Conservation (phyloP, 2,329 filamentous ascomycete genomes). For the Beauveria pseudobassiana region DNA sequence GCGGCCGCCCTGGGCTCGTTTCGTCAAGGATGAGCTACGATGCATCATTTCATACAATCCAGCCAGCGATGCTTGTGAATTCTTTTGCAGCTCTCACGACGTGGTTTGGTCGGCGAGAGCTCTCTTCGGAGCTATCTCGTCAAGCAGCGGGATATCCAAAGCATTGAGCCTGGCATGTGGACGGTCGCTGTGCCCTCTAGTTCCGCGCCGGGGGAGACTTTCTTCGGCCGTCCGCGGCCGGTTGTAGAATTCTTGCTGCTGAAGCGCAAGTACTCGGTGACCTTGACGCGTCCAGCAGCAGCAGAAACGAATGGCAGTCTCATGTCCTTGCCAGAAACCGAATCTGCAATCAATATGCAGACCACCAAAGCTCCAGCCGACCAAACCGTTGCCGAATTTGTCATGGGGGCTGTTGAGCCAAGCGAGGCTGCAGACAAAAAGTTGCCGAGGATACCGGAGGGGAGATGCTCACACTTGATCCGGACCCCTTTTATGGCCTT, state of each 20-base stretch:
- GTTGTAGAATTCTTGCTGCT: slow-evolving; percentile 3
- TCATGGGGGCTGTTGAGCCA: background rate
- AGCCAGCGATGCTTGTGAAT: background rate
- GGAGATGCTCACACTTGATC: background rate
- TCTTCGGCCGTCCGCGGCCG: background rate
- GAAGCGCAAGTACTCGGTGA: background rate
- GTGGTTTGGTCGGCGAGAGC: background rate
- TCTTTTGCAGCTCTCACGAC: background rate
- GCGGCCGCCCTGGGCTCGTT: no score
- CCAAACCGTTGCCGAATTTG: background rate
- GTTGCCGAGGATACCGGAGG: background rate
- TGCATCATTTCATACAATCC: slow-evolving; percentile 1
- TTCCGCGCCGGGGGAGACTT: no score
- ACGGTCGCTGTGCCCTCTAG: background rate
- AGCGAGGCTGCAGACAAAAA: background rate
- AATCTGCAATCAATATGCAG: no score
- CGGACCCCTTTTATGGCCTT: background rate
- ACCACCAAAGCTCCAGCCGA: background rate
- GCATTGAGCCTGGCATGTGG: slow-evolving; percentile 5
- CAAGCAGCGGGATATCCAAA: background rate
- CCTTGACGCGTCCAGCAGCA: background rate
- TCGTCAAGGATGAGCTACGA: background rate
- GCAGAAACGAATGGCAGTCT: background rate
- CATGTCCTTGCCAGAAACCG: background rate
- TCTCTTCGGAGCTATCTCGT: background rate